Evolutionary conservation across 1,284 basidiomycete genomes (phyloP), one percentile per base, ranked within the genome.

Genomic region (Cutaneotrichosporon sp.): DNA sequence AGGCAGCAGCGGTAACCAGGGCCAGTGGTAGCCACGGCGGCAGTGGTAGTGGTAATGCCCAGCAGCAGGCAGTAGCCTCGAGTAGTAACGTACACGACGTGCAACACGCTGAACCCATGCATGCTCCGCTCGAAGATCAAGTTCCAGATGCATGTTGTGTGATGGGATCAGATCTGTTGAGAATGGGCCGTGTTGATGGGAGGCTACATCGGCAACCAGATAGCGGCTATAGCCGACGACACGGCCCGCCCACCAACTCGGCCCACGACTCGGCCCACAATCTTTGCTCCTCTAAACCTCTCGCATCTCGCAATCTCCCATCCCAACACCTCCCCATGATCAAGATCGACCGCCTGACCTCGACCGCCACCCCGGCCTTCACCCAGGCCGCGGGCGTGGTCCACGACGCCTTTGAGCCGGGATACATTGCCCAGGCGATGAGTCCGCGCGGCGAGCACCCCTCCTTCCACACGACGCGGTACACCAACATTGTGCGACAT

Each of bases 381-480:
- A 25, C 20, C 2, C 51, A 53, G 24, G 51, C 34, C 13, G 33
- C 51, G 6, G 4, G 34, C n/a, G 51, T 38, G n/a, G 34, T 53
- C 51, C 24, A 53, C 51, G 51, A 53, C 34, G 51, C 51, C 22
- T 53, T 53, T 16, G 51, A 53, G 22, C 51, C 51, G 1, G 51
- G 51, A 6, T 53, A 53, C 51, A 53, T 53, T 14, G 51, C 51
- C 6, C 51, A 53, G 22, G 33, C 51, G 22, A 38, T 53, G 34
- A 25, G 22, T 22, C 51, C 51, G 33, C 33, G 33, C 6, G 51
- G 51, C 34, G 51, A 53, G 22, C 14, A 38, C 22, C 51, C 51
- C 33, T 3, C 16, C 33, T 38, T 53, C 34, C 51, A 53, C 20
- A 6, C 33, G 34, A 25, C 22, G 33, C 51, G 51, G 33, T 53